Evolutionary conservation across 805 yeast species (phyloP), one percentile per base, ranked within the genome.

Genomic region (Komagataella kurtzmanii): DNA sequence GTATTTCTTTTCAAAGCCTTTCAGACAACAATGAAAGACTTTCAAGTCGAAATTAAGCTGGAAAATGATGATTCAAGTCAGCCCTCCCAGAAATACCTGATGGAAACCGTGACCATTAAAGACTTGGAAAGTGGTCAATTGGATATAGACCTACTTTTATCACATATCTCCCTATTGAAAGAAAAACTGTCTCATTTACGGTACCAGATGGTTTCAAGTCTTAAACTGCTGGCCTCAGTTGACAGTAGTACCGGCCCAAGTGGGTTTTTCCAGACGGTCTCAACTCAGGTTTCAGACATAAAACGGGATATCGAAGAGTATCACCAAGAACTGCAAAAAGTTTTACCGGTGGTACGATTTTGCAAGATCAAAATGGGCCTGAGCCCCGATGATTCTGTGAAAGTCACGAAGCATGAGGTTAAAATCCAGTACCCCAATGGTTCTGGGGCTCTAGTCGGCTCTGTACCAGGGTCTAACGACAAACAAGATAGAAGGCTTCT

Each of bases 331-430:
- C 50, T 77, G 75, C 58, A 73, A 69, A 50, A 64, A 71, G 52
- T 61, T 17, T 61, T 75, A 2, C 81, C 83, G 3, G 68, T 77
- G 46, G 73, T 77, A 46, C 68, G 76, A 55, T 67, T 74, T 54
- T 68, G 80, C 1, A 80, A 76, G 58, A 68, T 73, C 36, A 74
- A 73, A 54, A 62, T 72, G 49, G 81, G 81, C 0, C 69, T 74
- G 52, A 76, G 72, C 46, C 79, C 74, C 3, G 80, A 75, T 55
- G 71, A 66, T 10, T 61, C 65, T n/a, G 66, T 71, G n/a, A 62
- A 59, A 51, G 55, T 65, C 1, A 47, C 40, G 0, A 53, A 53
- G 7, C 64, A 58, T 46, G 59, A 56, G 12, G 65, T 64, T 7
- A 60, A 58, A 30, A 30, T 30, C 12, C 40, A 10, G 40, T 30